These are phyloP conservation scores for Athelia psychrophila DNA, from an alignment of 1,284 basidiomycete species.

Conservation along the genomic window DNA sequence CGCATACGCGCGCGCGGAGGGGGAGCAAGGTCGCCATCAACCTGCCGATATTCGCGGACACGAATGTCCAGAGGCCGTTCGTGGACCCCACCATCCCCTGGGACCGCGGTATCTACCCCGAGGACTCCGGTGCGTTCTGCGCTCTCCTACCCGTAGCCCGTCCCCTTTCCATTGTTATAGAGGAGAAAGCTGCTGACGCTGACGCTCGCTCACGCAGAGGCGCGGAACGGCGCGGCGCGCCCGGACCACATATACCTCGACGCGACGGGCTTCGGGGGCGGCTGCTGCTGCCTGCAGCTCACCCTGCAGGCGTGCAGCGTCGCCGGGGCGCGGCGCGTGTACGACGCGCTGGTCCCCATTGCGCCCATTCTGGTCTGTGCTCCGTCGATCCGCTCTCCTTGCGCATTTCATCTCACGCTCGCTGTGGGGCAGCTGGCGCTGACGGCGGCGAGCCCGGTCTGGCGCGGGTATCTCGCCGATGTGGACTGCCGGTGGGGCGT, in stretches of 20 bases:
- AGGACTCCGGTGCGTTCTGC: conserved; percentile 66
- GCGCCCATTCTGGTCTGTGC: neutral
- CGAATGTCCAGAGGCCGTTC: conserved; percentile 86
- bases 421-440: conserved; percentile 70
- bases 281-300: conserved; percentile 96
- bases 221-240: conserved; percentile 83
- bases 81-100: conserved; percentile 89
- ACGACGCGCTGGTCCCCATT: neutral
- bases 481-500: conserved; percentile 99
- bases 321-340: conserved; percentile 19
- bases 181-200: no score
- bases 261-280: conserved; percentile 99
- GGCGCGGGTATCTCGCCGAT: conserved; percentile 92
- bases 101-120: conserved; percentile 76
- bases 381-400: no score
- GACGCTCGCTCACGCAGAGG: conserved; percentile 49
- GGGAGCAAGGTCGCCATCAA: conserved; percentile 97
- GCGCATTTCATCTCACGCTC: no score
- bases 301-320: conserved; percentile 98
- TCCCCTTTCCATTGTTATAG: no score
- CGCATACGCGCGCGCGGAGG: conserved; percentile 89
- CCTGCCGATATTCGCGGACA: conserved; percentile 90
- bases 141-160: no score
- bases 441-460: conserved; percentile 92
- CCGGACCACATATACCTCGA: conserved; percentile 97